Evolutionary conservation across 805 yeast genomes (phyloP).

Genomic region (Ogataea populi-albae): DNA sequence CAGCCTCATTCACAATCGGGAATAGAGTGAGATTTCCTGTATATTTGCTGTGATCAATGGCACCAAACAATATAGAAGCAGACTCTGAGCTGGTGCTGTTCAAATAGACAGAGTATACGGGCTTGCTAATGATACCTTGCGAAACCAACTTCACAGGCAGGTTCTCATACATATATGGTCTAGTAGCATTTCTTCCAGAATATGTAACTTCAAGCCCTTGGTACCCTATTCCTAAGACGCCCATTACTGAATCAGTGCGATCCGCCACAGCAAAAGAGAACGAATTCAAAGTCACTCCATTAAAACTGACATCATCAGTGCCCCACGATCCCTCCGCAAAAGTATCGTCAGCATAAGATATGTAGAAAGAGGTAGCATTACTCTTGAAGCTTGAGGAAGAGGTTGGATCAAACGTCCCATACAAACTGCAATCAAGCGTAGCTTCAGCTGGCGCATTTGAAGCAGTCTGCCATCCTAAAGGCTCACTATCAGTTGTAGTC

Average conservation of each 20-base stretch:
- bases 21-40: constrained; percentile 48
- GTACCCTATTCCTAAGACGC: constrained; percentile 75
- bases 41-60: constrained; percentile 62
- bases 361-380: constrained; percentile 42
- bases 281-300: constrained; percentile 44
- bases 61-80: constrained; percentile 72
- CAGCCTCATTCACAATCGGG: constrained; percentile 47
- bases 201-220: constrained; percentile 65
- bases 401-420: constrained; percentile 48
- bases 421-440: constrained; percentile 39
- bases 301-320: constrained; percentile 54
- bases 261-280: constrained; percentile 76
- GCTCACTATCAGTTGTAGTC: background rate
- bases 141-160: constrained; percentile 59
- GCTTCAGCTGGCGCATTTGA: constrained; percentile 10
- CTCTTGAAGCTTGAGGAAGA: constrained; percentile 37
- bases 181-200: constrained; percentile 22
- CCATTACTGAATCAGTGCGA: constrained; percentile 57
- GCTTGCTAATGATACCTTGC: constrained; percentile 53
- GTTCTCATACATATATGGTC: constrained; percentile 52
- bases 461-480: constrained; percentile 3
- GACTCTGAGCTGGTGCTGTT: constrained; percentile 38
- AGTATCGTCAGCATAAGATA: constrained; percentile 48
- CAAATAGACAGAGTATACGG: constrained; percentile 62
- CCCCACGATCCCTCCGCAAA: constrained; percentile 57